phyloP scores from a whole-genome alignment of 2,329 filamentous ascomycete species.

The Diaporthe sp. region DNA sequence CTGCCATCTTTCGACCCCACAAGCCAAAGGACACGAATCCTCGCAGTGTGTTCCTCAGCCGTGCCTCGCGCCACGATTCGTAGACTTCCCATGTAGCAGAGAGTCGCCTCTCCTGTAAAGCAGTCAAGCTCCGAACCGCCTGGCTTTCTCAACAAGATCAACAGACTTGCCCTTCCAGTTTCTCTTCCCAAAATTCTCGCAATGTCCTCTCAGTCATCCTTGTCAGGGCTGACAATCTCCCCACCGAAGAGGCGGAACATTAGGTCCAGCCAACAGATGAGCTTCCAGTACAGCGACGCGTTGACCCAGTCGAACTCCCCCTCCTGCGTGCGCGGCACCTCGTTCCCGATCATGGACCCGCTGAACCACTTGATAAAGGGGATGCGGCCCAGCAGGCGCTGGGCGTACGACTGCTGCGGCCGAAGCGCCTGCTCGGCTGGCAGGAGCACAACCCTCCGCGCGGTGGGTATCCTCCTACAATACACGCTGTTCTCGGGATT shows the following conservation, averaged over 20 bases:
- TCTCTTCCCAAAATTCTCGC: background rate
- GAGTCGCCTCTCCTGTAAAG: background rate
- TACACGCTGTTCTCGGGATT: constrained; percentile 57
- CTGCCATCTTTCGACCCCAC: background rate
- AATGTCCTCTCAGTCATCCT: constrained; percentile 64
- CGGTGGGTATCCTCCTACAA: constrained; percentile 75
- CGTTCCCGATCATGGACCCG: constrained; percentile 79
- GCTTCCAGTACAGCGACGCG: constrained; percentile 76
- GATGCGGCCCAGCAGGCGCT: constrained; percentile 74
- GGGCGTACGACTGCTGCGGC: constrained; percentile 75
- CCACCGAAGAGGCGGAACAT: constrained; percentile 71
- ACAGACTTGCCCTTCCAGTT: background rate
- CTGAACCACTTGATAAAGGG: constrained; percentile 81
- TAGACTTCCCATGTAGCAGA: background rate
- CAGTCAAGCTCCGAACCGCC: background rate
- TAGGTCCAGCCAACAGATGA: constrained; percentile 74
- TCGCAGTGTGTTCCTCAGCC: background rate
- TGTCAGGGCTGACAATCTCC: constrained; percentile 69
- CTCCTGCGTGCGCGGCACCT: constrained; percentile 79
- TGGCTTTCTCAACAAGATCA: background rate
- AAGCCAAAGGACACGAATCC: background rate
- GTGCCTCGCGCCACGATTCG: background rate
- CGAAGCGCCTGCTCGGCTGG: constrained; percentile 79
- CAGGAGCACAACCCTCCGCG: constrained; percentile 74
- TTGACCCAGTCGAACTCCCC: constrained; percentile 83